These are phyloP conservation scores for Aphanomyces euteiches DNA, from an alignment of 352 stramenopile species.

Conservation along the genomic window DNA sequence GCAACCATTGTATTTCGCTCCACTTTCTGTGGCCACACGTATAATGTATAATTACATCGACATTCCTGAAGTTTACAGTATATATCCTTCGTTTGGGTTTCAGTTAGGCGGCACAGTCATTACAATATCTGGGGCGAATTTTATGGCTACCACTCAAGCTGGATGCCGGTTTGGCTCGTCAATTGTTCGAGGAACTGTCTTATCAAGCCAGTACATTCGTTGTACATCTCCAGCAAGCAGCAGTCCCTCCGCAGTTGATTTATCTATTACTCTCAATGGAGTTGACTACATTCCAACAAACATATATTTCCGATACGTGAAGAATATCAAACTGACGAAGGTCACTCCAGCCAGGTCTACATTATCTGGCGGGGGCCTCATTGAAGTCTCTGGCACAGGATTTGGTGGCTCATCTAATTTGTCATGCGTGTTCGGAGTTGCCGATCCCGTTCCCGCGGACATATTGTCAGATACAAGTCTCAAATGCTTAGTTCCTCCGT, in stretches of 20 bases:
- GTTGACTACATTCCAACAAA: constrained; percentile 2
- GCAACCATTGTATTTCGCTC: not conserved
- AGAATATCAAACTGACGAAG: constrained; percentile 23
- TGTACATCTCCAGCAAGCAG: constrained; percentile 1
- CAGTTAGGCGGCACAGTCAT: constrained; percentile 45
- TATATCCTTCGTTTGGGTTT: constrained; percentile 42
- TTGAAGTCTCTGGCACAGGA: constrained; percentile 31
- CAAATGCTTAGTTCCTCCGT: constrained; percentile 24
- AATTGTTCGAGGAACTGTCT: constrained; percentile 7
- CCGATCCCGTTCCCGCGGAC: constrained; percentile 19
- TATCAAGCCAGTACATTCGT: constrained; percentile 18
- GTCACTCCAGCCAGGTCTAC: constrained; percentile 13
- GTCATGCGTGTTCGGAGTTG: constrained; percentile 35
- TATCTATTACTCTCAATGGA: constrained; percentile 33
- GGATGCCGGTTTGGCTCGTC: constrained; percentile 41
- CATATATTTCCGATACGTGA: constrained; percentile 22
- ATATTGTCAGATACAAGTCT: constrained; percentile 27
- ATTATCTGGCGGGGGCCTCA: not conserved
- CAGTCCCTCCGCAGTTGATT: not conserved
- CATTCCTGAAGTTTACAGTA: constrained; percentile 34
- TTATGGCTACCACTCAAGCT: constrained; percentile 31
- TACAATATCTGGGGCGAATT: constrained; percentile 36
- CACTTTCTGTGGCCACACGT: not conserved
- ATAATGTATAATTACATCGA: constrained; percentile 2
- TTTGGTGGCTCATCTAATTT: constrained; percentile 28